A percentile compares a stretch with the other conserved stretches of the same genome.
phyloP scores from a whole-genome alignment of 2,329 filamentous ascomycete species.

The Penicillium sp. region DNA sequence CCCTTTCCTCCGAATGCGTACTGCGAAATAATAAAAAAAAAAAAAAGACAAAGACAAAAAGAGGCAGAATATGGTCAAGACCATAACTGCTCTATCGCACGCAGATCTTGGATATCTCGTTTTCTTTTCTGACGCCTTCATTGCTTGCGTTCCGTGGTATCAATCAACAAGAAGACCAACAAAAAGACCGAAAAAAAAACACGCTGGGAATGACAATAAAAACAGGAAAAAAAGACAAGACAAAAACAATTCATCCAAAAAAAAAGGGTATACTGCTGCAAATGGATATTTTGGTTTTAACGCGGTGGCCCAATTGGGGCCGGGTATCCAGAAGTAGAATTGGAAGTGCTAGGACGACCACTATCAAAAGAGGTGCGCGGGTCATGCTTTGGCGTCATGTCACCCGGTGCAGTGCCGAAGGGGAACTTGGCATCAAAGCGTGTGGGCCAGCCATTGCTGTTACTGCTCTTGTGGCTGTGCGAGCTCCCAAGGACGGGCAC shows the following conservation, averaged over 20 bases:
- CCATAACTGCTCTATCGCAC: conserved; percentile 15
- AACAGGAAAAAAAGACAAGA: conserved; percentile 17
- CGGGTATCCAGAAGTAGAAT: conserved; percentile 97
- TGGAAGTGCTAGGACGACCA: conserved; percentile 84
- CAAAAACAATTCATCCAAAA: conserved; percentile 35
- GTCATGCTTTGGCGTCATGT: conserved; percentile 74
- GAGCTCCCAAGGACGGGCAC: conserved; percentile 43
- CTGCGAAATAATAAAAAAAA: conserved; percentile 5
- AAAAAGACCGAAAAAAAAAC: conserved; percentile 9
- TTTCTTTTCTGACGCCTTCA: conserved; percentile 25
- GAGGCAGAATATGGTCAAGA: conserved; percentile 8
- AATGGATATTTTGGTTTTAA: conserved; percentile 52
- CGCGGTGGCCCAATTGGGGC: conserved; percentile 82
- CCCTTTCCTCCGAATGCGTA: conserved; percentile 6
- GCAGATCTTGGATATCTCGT: conserved; percentile 25
- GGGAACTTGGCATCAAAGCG: conserved; percentile 57
- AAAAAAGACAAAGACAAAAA: conserved; percentile 8
- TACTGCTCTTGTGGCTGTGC: conserved; percentile 58
- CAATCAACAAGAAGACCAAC: conserved; percentile 17
- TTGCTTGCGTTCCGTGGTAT: conserved; percentile 27
- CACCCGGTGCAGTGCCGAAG: conserved; percentile 58
- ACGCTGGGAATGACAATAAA: conserved; percentile 13
- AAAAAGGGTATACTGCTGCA: conserved; percentile 41
- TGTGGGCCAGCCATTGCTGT: conserved; percentile 46
- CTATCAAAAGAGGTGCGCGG: conserved; percentile 79